phyloP scores from a whole-genome alignment of 805 yeast species.

The Lachancea quebecensis region DNA sequence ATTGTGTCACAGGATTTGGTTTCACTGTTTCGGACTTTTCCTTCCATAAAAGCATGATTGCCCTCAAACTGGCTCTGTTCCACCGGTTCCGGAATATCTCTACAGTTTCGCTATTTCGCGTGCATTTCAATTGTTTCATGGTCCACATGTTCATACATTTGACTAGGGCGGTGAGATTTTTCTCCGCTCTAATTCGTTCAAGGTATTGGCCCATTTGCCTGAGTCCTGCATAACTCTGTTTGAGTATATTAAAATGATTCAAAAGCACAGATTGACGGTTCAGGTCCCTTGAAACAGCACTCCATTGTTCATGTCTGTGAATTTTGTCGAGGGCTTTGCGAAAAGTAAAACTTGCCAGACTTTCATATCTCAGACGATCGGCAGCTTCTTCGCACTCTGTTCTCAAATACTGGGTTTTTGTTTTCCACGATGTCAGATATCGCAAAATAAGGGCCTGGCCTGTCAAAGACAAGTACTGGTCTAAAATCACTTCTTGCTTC shows the following conservation, averaged over 20 bases:
- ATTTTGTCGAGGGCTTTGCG: not conserved
- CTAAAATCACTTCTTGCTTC: slow-evolving; percentile 8
- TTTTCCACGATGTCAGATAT: slow-evolving; percentile 10
- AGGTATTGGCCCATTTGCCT: slow-evolving; percentile 13
- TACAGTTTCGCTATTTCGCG: slow-evolving; percentile 32
- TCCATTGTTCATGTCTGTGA: not conserved
- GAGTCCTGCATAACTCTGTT: slow-evolving; percentile 10
- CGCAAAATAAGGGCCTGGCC: not conserved
- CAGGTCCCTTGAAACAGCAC: slow-evolving; percentile 16
- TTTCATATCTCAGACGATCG: not conserved
- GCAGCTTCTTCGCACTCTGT: slow-evolving; percentile 11
- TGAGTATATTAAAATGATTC: slow-evolving; percentile 23
- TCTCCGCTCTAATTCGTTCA: slow-evolving; percentile 9
- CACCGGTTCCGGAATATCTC: slow-evolving; percentile 32
- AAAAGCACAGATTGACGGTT: slow-evolving; percentile 20
- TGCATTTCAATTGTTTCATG: slow-evolving; percentile 27
- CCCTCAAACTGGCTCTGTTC: slow-evolving; percentile 36
- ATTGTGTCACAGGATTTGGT: not conserved
- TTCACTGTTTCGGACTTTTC: slow-evolving; percentile 10
- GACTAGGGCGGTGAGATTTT: slow-evolving; percentile 21
- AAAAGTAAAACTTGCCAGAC: not conserved
- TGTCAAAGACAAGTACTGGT: slow-evolving; percentile 5
- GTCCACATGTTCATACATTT: slow-evolving; percentile 32
- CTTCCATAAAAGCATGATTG: slow-evolving; percentile 33
- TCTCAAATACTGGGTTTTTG: slow-evolving; percentile 6